These are phyloP conservation scores for Penicillium expansum DNA, from an alignment of 2,329 filamentous ascomycete genomes.

Conservation along the genomic window DNA sequence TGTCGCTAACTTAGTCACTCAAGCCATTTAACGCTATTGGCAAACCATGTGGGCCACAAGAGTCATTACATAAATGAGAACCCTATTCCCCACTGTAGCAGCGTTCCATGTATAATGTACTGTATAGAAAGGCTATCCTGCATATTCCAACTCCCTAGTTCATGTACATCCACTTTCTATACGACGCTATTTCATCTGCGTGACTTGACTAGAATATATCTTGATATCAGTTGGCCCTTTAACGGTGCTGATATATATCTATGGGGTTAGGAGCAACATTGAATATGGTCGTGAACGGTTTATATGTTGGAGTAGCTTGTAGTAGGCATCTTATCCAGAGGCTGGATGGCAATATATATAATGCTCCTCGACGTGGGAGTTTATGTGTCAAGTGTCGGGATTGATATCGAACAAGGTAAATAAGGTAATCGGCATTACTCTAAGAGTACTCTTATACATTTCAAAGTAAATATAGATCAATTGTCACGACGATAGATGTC, in stretches of 20 bases:
- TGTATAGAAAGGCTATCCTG: not conserved
- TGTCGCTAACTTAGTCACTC: not conserved
- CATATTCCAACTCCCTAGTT: not conserved
- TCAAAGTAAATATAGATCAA: no score
- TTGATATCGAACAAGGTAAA: no score
- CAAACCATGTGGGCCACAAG: not conserved
- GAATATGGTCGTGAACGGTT: rapidly evolving
- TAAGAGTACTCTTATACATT: no score
- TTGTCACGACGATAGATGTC: not conserved
- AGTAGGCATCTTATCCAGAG: rapidly evolving
- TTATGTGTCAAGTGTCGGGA: not conserved
- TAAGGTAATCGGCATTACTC: not conserved
- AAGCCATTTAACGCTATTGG: not conserved
- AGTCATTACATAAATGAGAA: not conserved
- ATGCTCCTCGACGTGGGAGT: not conserved
- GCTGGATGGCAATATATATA: not conserved
- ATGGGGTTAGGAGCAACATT: not conserved
- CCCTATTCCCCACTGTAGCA: not conserved
- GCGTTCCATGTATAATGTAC: no score
- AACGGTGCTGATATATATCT: rapidly evolving
- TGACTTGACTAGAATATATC: not conserved
- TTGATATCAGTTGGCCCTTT: no score
- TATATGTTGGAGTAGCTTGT: no score
- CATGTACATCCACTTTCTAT: not conserved
- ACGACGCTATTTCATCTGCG: no score